phyloP scores from a whole-genome alignment of 371 early-diverging fungal species.

The Apophysomyces elegans region DNA sequence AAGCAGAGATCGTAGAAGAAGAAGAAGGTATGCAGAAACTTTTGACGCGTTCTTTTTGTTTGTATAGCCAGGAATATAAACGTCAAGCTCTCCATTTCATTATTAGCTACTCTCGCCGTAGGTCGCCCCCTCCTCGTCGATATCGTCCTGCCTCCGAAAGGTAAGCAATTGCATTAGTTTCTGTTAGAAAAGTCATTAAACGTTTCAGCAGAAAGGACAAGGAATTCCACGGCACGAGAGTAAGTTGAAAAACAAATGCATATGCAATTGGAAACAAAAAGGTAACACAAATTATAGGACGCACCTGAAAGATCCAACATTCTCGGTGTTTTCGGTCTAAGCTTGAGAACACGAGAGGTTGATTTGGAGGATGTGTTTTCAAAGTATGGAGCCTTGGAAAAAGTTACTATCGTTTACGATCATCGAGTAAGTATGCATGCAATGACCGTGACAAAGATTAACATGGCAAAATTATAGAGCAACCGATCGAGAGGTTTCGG shows the following conservation, averaged over 20 bases:
- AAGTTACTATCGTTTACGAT: slow-evolving; percentile 65
- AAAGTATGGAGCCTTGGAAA: slow-evolving; percentile 65
- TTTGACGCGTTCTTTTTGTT: slow-evolving; percentile 1
- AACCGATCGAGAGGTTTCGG: slow-evolving; percentile 76
- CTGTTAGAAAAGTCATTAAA: background rate
- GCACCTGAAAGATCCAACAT: slow-evolving; percentile 58
- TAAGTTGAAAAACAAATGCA: slow-evolving; percentile 16
- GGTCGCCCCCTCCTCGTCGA: slow-evolving; percentile 37
- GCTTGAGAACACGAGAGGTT: slow-evolving; percentile 67
- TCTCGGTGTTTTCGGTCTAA: slow-evolving; percentile 85
- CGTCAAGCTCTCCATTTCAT: slow-evolving; percentile 14
- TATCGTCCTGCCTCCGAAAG: slow-evolving; percentile 24
- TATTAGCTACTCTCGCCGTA: slow-evolving; percentile 8
- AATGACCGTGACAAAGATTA: background rate
- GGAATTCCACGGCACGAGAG: slow-evolving; percentile 54
- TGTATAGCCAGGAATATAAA: slow-evolving; percentile 2
- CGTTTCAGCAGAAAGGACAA: slow-evolving; percentile 23
- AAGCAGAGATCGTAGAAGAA: slow-evolving; percentile 27
- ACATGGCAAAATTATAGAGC: slow-evolving; percentile 20
- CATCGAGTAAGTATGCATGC: slow-evolving; percentile 51
- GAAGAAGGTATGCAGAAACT: slow-evolving; percentile 19
- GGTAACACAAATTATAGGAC: slow-evolving; percentile 23
- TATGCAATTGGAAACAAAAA: background rate
- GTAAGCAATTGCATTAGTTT: slow-evolving; percentile 14
- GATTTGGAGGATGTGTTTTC: slow-evolving; percentile 75